Evolutionary conservation across 768 basidiomycete genomes (phyloP).

Genomic region (Xerocomellus amylosporus): DNA sequence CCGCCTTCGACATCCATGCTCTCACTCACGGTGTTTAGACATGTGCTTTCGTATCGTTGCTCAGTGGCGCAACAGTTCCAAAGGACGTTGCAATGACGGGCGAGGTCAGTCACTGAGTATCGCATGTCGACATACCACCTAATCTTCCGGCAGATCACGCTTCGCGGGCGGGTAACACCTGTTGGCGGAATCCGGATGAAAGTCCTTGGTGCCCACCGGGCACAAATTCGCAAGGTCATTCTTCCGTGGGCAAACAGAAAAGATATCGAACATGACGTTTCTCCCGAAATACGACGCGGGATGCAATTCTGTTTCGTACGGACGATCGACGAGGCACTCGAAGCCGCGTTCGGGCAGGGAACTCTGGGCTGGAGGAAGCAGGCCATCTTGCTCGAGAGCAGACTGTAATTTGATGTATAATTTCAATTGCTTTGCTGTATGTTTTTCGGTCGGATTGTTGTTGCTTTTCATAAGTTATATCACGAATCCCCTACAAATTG

Average conservation of each 20-base stretch:
- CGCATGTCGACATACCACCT: not conserved
- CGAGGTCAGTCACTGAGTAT: conserved; percentile 48
- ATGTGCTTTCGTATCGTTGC: conserved; percentile 82
- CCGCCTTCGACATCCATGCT: too few species aligned
- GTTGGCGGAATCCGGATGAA: conserved; percentile 94
- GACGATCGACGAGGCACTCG: conserved; percentile 75
- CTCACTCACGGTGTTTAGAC: conserved; percentile 40
- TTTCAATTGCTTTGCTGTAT: not conserved
- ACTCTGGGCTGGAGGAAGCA: conserved; percentile 62
- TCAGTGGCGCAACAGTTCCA: conserved; percentile 73
- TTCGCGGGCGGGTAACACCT: conserved; percentile 76
- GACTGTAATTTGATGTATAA: conserved; percentile 37
- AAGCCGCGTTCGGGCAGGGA: conserved; percentile 77
- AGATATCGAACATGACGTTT: conserved; percentile 84
- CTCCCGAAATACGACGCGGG: conserved; percentile 64
- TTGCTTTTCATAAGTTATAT: not conserved
- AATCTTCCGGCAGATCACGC: conserved; percentile 55
- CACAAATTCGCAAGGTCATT: conserved; percentile 78
- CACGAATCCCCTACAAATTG: not conserved
- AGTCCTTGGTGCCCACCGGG: conserved; percentile 85
- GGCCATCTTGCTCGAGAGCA: conserved; percentile 49
- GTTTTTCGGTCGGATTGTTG: not conserved
- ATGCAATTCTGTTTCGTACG: conserved; percentile 83
- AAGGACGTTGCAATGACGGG: conserved; percentile 85
- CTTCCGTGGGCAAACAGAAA: conserved; percentile 82